Base-by-base conservation (phyloP, 2,329 filamentous ascomycete species). In the Venturia aucupariae region DNA sequence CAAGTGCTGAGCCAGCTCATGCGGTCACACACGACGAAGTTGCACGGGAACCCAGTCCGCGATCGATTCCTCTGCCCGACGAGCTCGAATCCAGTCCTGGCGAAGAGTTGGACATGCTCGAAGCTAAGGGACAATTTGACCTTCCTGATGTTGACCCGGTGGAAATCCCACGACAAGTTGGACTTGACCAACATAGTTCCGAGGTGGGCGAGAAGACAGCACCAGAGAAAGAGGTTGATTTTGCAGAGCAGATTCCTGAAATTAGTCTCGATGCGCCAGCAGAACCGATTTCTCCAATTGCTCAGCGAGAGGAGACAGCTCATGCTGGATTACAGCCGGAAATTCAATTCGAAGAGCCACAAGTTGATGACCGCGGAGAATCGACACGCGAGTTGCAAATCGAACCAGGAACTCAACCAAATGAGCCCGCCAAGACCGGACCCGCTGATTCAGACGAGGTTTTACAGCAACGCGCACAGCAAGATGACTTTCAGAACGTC, bases 401-500 rank as follows among this genome's bases (percentile, higher is more conserved):
- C 15, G 8, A 3, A 15, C 30, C 51, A 57, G 27, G n/a, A 57
- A n/a, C 30, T 22, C 51, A 19, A 19, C 51, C 32, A 11, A 13
- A 32, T 7, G 24, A 54, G 11, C 13, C 30, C 19, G 30, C 10
- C 7, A 6, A 35, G 19, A 22, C 51, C 4, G 22, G n/a, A 10
- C 10, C 19, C 15, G 19, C 8, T 15, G 30, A 22, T 19, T 1
- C 27, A 35, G 19, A 8, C 30, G 27, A 57, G 10, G 30, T 2
- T 57, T 15, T 57, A 27, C 51, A n/a, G 51, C 22, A 13, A 10
- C 22, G 30, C 13, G n/a, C 30, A 38, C 19, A 30, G 8, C n/a
- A 42, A 11, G 41, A 38, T 62, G 60, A 57, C 13, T 27, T 65
- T 17, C 57, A 55, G 44, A n/a, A 67, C 17, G 68, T 72, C 51